These are phyloP conservation scores for Cytospora piceicola DNA, from an alignment of 2,329 filamentous ascomycete species.

Conservation along the genomic window DNA sequence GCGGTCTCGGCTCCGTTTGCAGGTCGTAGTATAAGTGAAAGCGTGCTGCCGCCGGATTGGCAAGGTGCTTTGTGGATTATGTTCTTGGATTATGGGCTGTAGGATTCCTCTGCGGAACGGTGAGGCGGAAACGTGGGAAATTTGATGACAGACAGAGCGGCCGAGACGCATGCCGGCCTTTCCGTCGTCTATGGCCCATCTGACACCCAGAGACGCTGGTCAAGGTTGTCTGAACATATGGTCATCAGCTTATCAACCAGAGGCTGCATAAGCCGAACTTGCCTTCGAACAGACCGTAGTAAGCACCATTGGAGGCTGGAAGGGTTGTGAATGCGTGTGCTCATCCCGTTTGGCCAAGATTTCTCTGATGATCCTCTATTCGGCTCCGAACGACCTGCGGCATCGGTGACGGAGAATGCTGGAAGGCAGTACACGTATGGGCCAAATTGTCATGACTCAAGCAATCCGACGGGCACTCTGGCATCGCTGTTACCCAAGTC, in stretches of 20 bases:
- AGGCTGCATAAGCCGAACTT: constrained; percentile 6
- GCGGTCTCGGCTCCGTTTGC: constrained; percentile 21
- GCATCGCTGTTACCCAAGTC: constrained; percentile 12
- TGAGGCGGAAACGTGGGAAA: constrained; percentile 3
- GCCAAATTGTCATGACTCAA: constrained; percentile 23
- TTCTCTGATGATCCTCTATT: constrained; percentile 5
- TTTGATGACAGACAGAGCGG: constrained; percentile 12
- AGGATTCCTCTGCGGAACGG: background rate
- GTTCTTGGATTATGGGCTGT: background rate
- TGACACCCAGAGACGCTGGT: constrained; percentile 17
- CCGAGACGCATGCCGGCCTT: constrained; percentile 28
- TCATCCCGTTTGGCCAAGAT: background rate
- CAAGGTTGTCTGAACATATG: constrained; percentile 18
- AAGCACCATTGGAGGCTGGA: background rate
- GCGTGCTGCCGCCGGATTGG: background rate
- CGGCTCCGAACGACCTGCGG: constrained; percentile 19
- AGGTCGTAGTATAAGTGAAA: background rate
- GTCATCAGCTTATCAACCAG: constrained; percentile 22
- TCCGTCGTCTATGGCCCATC: constrained; percentile 24
- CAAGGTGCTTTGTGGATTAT: background rate
- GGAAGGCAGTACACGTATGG: constrained; percentile 10
- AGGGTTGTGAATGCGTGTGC: background rate
- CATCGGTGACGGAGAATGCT: constrained; percentile 18
- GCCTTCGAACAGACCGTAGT: background rate
- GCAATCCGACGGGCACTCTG: constrained; percentile 12